These are phyloP conservation scores for Erysimum pusillum DNA, from an alignment of 441 rosid species.

Conservation along the genomic window DNA sequence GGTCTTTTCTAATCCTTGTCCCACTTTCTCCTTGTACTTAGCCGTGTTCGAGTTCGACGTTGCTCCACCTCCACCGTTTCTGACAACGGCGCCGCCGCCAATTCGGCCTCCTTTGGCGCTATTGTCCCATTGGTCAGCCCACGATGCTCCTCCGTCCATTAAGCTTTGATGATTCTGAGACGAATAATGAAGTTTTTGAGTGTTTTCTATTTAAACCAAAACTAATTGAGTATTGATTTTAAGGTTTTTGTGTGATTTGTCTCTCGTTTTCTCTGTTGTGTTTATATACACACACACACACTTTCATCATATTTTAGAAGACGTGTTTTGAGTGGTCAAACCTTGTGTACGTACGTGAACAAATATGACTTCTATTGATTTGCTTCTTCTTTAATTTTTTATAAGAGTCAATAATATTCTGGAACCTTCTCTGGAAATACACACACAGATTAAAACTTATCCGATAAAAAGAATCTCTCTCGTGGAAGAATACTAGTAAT, in stretches of 20 bases:
- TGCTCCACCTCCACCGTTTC: conserved; percentile 41
- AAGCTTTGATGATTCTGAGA: neutral
- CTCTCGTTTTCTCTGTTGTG: conserved; percentile 19
- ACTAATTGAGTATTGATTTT: neutral
- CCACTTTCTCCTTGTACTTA: conserved; percentile 81
- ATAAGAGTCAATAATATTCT: conserved; percentile 20
- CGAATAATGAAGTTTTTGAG: neutral
- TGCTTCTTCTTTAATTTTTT: conserved; percentile 25
- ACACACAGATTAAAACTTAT: neutral
- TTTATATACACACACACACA: conserved; percentile 37
- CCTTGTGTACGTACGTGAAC: conserved; percentile 35
- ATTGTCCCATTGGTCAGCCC: conserved; percentile 94
- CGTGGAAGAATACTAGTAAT: neutral
- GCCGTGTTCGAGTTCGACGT: conserved; percentile 38
- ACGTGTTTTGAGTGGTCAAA: conserved; percentile 43
- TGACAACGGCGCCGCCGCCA: conserved; percentile 36
- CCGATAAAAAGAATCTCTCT: neutral
- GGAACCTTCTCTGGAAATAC: conserved; percentile 20
- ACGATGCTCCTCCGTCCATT: conserved; percentile 62
- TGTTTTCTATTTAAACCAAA: neutral
- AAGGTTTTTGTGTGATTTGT: conserved; percentile 4
- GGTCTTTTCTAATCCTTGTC: conserved; percentile 74
- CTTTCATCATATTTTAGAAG: neutral
- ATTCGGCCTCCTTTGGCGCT: conserved; percentile 38
- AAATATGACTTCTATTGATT: conserved; percentile 28